Percentiles rank a stretch among this genome's conserved stretches.
phyloP scores from a whole-genome alignment of 345 rosid genomes.

The Acer yangbiense region DNA sequence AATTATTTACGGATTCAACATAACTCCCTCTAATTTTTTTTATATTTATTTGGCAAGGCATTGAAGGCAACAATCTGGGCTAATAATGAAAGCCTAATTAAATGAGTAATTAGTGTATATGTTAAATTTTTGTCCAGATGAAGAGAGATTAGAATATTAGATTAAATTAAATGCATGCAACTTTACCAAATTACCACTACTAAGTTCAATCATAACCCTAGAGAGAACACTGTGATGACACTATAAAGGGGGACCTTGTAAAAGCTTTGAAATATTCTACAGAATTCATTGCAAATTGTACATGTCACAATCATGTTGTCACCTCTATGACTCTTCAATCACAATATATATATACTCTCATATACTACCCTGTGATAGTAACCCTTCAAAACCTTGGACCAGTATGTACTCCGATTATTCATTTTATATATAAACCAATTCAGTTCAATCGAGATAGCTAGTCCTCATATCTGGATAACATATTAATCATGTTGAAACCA shows the following conservation, averaged over 20 bases:
- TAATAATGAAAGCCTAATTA: constrained; percentile 3
- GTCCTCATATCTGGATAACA: background rate
- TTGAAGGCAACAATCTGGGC: background rate
- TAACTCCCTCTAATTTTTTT: background rate
- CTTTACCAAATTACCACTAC: constrained; percentile 37
- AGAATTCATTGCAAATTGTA: constrained; percentile 15
- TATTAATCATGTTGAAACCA: too few species aligned
- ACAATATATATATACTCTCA: constrained; percentile 16
- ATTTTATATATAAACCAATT: background rate
- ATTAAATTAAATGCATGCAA: constrained; percentile 11
- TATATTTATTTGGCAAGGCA: background rate
- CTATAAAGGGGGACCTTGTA: constrained; percentile 22
- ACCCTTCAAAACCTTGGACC: constrained; percentile 36
- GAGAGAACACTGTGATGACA: constrained; percentile 17
- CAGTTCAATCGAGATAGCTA: background rate
- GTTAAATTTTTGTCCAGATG: background rate
- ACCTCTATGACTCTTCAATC: constrained; percentile 39
- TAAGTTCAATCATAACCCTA: constrained; percentile 41
- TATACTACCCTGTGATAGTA: constrained; percentile 23
- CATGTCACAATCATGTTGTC: constrained; percentile 59
- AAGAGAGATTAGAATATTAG: background rate
- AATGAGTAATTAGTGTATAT: background rate
- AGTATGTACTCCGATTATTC: background rate
- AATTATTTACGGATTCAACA: too few species aligned
- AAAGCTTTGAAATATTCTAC: constrained; percentile 10